Evolutionary conservation across 2,329 filamentous ascomycete species (phyloP), one percentile per base, ranked within the genome.

Genomic region (Magnaporthales sp.): DNA sequence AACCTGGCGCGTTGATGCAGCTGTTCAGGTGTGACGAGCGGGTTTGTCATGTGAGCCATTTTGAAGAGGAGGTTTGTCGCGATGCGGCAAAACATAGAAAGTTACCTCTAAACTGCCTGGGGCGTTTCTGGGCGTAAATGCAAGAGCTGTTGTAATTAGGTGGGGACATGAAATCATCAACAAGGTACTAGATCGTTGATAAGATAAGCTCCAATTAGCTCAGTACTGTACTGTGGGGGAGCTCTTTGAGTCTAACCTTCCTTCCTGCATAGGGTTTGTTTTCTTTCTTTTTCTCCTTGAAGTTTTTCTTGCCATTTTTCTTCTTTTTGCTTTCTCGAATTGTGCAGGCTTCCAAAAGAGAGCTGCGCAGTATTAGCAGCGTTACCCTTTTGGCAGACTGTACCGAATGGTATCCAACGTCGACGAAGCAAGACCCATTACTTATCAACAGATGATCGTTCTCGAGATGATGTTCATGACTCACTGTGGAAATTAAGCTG

Each of bases 1-100:
- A 88, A 75, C 67, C 83, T 75, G 70, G 84, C 74, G 72, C 84
- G 78, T 74, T 83, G 75, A 70, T 83, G 85, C 15, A 95, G 83
- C 76, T 94, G 91, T 38, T 85, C 83, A n/a, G 87, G 80, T 31
- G 89, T 90, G 19, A 89, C 90, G 63, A 94, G 82, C 26, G 90
- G 86, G 69, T 94, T 93, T 7, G 84, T 82, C 71, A 93, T 83
- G 71, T 86, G 84, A 31, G 84, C 77, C 86, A 88, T 88, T 73
- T 76, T 1, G 74, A 75, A 29, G 60, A 29, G 13, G 82, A 27
- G 46, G 4, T 26, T n/a, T 54, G 26, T 54, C 19, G 19, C 26
- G 24, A 29, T n/a, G n/a, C 15, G 38, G 19, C 19, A n/a, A 51
- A 51, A 19, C 38, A 51, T 51, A 19, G n/a, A n/a, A n/a, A n/a